Evolutionary conservation across 257 asterid genomes (phyloP).

Genomic region (Perilla frutescens): DNA sequence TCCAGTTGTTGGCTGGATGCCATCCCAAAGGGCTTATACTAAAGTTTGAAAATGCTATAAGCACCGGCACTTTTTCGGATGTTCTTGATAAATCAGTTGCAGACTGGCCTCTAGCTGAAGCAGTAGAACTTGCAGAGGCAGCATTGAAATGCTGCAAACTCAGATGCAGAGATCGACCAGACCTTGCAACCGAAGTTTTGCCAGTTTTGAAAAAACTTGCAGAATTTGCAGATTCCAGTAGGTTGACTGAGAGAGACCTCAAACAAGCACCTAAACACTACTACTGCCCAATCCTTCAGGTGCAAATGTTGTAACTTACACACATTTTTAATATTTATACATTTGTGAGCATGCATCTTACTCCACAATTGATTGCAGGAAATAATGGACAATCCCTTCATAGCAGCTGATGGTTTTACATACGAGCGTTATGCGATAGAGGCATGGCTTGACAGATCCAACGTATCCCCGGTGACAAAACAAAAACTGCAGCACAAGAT

Average conservation of each 20-base stretch:
- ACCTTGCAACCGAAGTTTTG: conserved; percentile 79
- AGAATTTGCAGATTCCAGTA: conserved; percentile 59
- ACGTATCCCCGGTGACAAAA: conserved; percentile 76
- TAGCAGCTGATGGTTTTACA: conserved; percentile 91
- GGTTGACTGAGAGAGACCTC: conserved; percentile 35
- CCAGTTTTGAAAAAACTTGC: conserved; percentile 70
- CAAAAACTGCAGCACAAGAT: conserved; percentile 53
- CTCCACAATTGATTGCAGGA: conserved; percentile 56
- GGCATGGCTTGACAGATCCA: conserved; percentile 65
- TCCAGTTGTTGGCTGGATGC: conserved; percentile 71
- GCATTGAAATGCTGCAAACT: conserved; percentile 74
- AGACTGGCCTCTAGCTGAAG: conserved; percentile 77
- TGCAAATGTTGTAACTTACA: conserved; percentile 28
- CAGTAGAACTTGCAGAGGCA: conserved; percentile 62
- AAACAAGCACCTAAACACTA: conserved; percentile 63
- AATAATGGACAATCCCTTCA: conserved; percentile 79
- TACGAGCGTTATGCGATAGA: conserved; percentile 76
- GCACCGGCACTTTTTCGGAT: conserved; percentile 43
- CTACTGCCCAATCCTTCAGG: conserved; percentile 92
- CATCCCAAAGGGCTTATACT: conserved; percentile 67
- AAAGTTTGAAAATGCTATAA: conserved; percentile 72
- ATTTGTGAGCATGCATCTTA: conserved; percentile 4
- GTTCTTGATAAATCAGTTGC: conserved; percentile 67
- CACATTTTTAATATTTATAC: background rate
- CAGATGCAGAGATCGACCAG: conserved; percentile 92